Percentiles rank a stretch among this genome's conserved stretches.
Evolutionary conservation across 2,329 filamentous ascomycete species (phyloP).

Genomic region (Macrophomina tecta): DNA sequence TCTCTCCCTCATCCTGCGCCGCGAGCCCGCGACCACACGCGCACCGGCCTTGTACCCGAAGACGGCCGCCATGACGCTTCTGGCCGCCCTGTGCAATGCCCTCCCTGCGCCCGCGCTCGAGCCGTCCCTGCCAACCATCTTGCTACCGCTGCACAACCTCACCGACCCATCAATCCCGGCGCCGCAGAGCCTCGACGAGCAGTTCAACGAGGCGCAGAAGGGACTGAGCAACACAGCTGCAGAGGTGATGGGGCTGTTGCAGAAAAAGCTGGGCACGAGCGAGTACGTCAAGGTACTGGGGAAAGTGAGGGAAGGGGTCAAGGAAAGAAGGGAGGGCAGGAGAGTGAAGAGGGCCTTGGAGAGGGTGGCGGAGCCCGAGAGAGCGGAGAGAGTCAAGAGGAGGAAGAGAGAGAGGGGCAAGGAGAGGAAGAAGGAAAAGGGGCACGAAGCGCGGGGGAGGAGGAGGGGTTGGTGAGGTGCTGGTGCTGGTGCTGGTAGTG

Average conservation of each 20-base stretch:
- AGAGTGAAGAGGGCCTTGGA: slow-evolving; percentile 88
- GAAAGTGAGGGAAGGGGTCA: slow-evolving; percentile 74
- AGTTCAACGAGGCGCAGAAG: slow-evolving; percentile 73
- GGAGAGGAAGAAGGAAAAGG: slow-evolving; percentile 72
- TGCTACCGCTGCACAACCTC: slow-evolving; percentile 78
- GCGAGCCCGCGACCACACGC: slow-evolving; percentile 68
- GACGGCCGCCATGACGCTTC: slow-evolving; percentile 73
- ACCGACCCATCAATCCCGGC: slow-evolving; percentile 78
- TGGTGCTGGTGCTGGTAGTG: not conserved
- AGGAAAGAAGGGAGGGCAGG: slow-evolving; percentile 73
- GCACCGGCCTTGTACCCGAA: slow-evolving; percentile 73
- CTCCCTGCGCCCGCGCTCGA: slow-evolving; percentile 63
- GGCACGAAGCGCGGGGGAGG: slow-evolving; percentile 71
- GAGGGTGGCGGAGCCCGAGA: slow-evolving; percentile 81
- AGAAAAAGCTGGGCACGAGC: slow-evolving; percentile 81
- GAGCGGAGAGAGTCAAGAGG: slow-evolving; percentile 76
- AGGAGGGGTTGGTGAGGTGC: slow-evolving; percentile 66
- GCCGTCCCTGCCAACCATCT: slow-evolving; percentile 68
- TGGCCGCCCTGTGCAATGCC: slow-evolving; percentile 71
- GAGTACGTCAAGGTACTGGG: slow-evolving; percentile 78
- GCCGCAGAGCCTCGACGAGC: slow-evolving; percentile 64
- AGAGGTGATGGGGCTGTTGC: slow-evolving; percentile 80
- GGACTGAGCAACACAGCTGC: slow-evolving; percentile 73
- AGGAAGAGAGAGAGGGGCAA: slow-evolving; percentile 72
- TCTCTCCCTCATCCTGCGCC: slow-evolving; percentile 77